Conservation (phyloP, 345 rosid species). For the Citrus maxima region DNA sequence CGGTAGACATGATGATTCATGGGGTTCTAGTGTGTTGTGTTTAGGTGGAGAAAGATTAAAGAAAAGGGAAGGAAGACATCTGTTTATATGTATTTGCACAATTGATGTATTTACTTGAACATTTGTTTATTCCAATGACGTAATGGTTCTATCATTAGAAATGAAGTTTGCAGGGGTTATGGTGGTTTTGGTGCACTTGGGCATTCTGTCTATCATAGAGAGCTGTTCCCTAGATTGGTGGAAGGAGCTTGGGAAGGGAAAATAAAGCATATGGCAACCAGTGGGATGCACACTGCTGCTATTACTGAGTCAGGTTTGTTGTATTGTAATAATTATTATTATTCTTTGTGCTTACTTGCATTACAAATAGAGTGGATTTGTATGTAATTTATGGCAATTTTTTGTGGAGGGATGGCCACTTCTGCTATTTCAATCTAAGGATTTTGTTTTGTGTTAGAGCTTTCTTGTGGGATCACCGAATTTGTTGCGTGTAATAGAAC, state of each 20-base stretch:
- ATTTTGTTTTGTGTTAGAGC: background rate
- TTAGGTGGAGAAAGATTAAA: background rate
- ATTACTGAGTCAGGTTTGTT: constrained; percentile 66
- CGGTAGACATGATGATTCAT: background rate
- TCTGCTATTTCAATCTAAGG: background rate
- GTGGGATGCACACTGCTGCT: constrained; percentile 87
- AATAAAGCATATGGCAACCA: constrained; percentile 63
- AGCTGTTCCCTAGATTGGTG: constrained; percentile 77
- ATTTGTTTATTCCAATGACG: constrained; percentile 5
- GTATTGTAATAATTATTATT: background rate
- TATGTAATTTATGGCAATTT: background rate
- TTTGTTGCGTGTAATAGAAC: background rate
- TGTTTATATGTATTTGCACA: background rate
- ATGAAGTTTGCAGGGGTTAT: constrained; percentile 84
- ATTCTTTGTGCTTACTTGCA: background rate
- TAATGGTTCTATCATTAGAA: constrained; percentile 27
- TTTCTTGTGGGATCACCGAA: background rate
- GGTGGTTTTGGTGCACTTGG: constrained; percentile 98
- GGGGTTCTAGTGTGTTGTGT: background rate
- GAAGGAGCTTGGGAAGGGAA: constrained; percentile 60
- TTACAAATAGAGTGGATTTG: background rate
- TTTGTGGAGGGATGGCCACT: background rate
- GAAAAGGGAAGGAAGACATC: background rate
- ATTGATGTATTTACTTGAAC: background rate
- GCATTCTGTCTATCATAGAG: constrained; percentile 81